Evolutionary conservation across 768 basidiomycete species (phyloP), one percentile per base, ranked within the genome.

Genomic region (Kondoa subrosea): DNA sequence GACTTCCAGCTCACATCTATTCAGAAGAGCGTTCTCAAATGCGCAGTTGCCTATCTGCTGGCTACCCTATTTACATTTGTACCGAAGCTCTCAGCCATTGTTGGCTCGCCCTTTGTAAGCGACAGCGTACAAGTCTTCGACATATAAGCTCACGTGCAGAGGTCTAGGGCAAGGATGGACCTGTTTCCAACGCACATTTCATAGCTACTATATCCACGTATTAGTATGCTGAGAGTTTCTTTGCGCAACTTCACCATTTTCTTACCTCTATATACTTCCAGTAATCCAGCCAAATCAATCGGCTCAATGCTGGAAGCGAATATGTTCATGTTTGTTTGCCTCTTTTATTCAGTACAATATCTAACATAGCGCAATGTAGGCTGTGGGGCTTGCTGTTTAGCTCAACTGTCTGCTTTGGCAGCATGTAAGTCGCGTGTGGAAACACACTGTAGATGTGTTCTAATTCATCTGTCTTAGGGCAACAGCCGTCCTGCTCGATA

Each of bases 231-330:
- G 91, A 91, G 30, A 91, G 93, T 74, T 91, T 90, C 0, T 79
- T 87, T 2, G 95, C 93, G 2, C 87, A 82, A n/a, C n/a, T n/a
- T n/a, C 0, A 97, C 97, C 91, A 76, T 93, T 56, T 89, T 96
- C 75, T 89, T 92, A 12, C 85, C 90, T 87, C 87, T 34, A 87
- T 92, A 82, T 81, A 87, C 76, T 87, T 88, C 75, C 85, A 87
- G 85, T 84, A 85, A 78, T 80, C 91, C 50, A 87, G 91, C 69
- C 15, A 32, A 25, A 30, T 15, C 3, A 26, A 30, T 12, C 59
- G 15, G 4, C 33, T 32, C n/a, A 17, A 40, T 66, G 65, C 50
- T 66, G n/a, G 65, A 66, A 40, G 67, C 67, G n/a, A 67, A 70
- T 56, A 50, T 70, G 8, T 70, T 67, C 56, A 40, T 25, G 21